Base-by-base conservation (phyloP, 2,329 filamentous ascomycete species). In the Dothistroma pini region DNA sequence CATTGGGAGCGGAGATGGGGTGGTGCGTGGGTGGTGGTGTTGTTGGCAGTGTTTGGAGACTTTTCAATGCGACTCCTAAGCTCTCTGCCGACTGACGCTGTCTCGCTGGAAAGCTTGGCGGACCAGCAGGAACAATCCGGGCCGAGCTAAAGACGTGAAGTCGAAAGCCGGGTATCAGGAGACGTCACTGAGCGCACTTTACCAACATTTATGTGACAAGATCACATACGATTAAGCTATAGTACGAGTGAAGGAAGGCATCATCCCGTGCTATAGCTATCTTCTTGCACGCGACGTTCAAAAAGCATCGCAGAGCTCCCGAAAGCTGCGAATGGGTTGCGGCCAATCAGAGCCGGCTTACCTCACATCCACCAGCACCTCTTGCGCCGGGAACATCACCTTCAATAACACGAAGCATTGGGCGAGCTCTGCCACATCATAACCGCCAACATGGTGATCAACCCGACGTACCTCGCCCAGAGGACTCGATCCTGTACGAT, bases 391-490 rank as follows among this genome's bases (percentile, higher is more conserved):
- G 56, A 58, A 38, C 34, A 29, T 31, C 48, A 51, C 21, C 48
- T 51, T 2, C 10, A 51, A 9, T 14, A n/a, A 19, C 48, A n/a
- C 21, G 5, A 25, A 51, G 48, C 48, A 51, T 51, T 51, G 48
- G 29, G 48, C 48, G 29, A 32, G 22, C 48, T 51, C 22, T 51
- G 29, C 51, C n/a, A 53, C 31, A 35, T 6, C 48, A 41, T 47
- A 25, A 49, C 56, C 50, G 58, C 12, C 60, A 64, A 48, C 64
- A 81, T 76, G 74, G 77, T 91, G 77, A 92, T 97, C 80, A 90
- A 92, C 79, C 91, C 93, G 69, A 97, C 93, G 64, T 92, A 93
- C 79, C 91, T 97, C 75, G 93, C 81, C 62, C 78, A 81, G 75
- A 76, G 77, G 71, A 83, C 81, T 72, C 80, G 81, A 69, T 78